phyloP scores from a whole-genome alignment of 306 rosid genomes.

The Ormosia semicastrata region DNA sequence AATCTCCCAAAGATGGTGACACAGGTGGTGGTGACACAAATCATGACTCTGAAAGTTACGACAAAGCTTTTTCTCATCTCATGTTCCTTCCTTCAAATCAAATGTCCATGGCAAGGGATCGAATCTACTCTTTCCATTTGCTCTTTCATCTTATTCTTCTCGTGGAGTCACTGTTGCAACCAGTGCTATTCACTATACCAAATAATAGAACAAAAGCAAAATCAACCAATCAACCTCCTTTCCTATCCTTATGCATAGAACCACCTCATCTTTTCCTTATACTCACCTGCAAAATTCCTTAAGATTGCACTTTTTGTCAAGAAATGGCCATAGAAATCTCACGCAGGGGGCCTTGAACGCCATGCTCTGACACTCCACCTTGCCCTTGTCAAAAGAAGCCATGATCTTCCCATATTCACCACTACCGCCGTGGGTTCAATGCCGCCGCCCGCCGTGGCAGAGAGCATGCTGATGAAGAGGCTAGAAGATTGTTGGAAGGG shows the following conservation, averaged over 20 bases:
- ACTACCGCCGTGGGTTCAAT: too few species aligned
- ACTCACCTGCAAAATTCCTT: too few species aligned
- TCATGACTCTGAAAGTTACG: background rate
- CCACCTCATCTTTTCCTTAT: too few species aligned
- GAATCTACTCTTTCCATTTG: slow-evolving; percentile 32
- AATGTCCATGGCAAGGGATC: slow-evolving; percentile 50
- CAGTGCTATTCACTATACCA: slow-evolving; percentile 42
- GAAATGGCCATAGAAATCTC: slow-evolving; percentile 75
- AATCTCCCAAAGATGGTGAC: too few species aligned
- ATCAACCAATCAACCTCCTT: too few species aligned
- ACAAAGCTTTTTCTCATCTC: background rate
- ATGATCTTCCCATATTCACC: slow-evolving; percentile 74
- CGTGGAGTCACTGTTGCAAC: slow-evolving; percentile 47
- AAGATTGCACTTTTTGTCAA: too few species aligned
- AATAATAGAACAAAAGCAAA: too few species aligned
- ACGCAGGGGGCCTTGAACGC: slow-evolving; percentile 74
- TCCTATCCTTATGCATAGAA: too few species aligned
- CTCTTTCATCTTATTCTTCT: slow-evolving; percentile 42
- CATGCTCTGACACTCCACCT: slow-evolving; percentile 74
- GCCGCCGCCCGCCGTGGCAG: too few species aligned
- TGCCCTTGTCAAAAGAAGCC: slow-evolving; percentile 73
- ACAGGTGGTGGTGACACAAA: too few species aligned
- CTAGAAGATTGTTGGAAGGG: too few species aligned
- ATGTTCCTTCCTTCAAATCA: background rate
- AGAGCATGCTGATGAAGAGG: too few species aligned